Conservation (phyloP, 257 asterid genomes). For the Ilex asprella region DNA sequence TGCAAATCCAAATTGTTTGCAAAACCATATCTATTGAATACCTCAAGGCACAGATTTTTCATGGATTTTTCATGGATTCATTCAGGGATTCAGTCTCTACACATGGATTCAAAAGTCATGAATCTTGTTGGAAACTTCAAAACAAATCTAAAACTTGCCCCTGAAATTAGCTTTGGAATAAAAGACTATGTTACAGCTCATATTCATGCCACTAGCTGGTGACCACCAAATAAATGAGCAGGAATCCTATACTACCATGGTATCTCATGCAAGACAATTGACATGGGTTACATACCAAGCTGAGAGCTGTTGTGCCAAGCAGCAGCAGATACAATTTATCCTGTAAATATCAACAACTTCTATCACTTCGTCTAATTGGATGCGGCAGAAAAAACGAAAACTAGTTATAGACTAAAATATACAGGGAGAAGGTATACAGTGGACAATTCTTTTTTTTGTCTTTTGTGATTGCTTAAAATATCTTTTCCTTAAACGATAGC, state of each 20-base stretch:
- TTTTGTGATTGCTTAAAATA: too few relatives aligned
- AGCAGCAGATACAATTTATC: constrained; percentile 72
- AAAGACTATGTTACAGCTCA: not conserved
- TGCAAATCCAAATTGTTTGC: too few relatives aligned
- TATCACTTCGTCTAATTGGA: constrained; percentile 11
- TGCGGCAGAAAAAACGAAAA: not conserved
- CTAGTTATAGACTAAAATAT: not conserved
- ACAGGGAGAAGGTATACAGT: too few relatives aligned
- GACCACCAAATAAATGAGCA: not conserved
- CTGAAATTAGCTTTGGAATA: not conserved
- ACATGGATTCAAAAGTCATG: too few relatives aligned
- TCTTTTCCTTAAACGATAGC: too few relatives aligned
- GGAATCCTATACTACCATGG: not conserved
- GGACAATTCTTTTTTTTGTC: too few relatives aligned
- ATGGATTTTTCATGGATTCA: too few relatives aligned
- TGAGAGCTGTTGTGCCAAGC: constrained; percentile 82
- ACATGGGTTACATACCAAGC: constrained; percentile 47
- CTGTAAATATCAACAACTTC: constrained; percentile 30
- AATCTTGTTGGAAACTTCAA: too few relatives aligned
- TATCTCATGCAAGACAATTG: constrained; percentile 10
- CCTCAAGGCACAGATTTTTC: too few relatives aligned
- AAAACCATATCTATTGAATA: too few relatives aligned
- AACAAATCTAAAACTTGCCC: not conserved
- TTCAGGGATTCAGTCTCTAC: too few relatives aligned
- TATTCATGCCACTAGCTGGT: not conserved